phyloP scores from a whole-genome alignment of 768 basidiomycete species.

The Naganishia onofrii region DNA sequence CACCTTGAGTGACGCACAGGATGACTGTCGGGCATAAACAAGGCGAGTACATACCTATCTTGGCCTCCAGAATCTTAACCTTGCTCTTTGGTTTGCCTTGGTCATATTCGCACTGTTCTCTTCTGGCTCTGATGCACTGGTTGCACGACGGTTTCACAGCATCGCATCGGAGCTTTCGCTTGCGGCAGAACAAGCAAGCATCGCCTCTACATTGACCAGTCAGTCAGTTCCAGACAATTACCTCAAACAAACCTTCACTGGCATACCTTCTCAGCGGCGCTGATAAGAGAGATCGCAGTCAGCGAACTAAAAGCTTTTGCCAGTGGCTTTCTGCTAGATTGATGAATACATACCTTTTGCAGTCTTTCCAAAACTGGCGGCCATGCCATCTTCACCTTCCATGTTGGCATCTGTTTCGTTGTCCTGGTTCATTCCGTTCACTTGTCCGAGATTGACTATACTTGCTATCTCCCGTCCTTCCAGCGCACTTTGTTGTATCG shows the following conservation, averaged over 20 bases:
- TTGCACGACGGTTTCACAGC: conserved; percentile 18
- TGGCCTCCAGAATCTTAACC: conserved; percentile 27
- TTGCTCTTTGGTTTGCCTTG: conserved; percentile 18
- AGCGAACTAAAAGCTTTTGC: background rate
- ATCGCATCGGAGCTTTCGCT: conserved; percentile 49
- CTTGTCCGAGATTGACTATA: background rate
- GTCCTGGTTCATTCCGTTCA: background rate
- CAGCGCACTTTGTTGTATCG: background rate
- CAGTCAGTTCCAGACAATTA: background rate
- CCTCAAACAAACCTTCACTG: background rate
- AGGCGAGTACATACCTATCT: conserved; percentile 12
- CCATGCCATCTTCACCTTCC: background rate
- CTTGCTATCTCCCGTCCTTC: no score
- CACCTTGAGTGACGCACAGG: background rate
- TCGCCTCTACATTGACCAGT: background rate
- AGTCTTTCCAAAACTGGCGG: conserved; percentile 19
- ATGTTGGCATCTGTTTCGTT: conserved; percentile 15
- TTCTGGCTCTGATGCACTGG: conserved; percentile 17
- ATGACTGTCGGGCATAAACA: no score
- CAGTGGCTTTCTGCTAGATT: background rate
- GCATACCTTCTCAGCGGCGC: conserved; percentile 5
- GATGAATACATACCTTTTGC: background rate
- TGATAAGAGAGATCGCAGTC: background rate
- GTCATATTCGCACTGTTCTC: conserved; percentile 22
- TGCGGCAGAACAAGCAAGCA: conserved; percentile 21